These are phyloP conservation scores for Candida silvicultrix DNA, from an alignment of 805 yeast species.

Conservation along the genomic window DNA sequence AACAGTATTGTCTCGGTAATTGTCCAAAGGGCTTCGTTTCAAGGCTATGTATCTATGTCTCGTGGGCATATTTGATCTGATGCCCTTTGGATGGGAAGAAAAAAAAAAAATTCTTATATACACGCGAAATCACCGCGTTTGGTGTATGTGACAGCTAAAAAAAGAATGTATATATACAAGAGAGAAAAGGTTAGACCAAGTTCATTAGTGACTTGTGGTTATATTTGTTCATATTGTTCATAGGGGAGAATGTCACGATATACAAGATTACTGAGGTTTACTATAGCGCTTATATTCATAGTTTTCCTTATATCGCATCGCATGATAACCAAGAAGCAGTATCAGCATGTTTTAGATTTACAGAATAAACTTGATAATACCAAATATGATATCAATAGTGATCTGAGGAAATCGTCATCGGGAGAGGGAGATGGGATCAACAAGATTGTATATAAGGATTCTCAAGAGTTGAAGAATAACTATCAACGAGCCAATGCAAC, in stretches of 20 bases:
- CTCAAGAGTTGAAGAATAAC: constrained; percentile 31
- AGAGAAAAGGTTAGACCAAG: too few species aligned
- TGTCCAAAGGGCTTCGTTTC: too few species aligned
- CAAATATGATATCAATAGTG: constrained; percentile 11
- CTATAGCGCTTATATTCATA: constrained; percentile 7
- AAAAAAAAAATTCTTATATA: too few species aligned
- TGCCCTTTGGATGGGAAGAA: too few species aligned
- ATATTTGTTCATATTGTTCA: too few species aligned
- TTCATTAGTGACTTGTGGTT: too few species aligned
- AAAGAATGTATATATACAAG: too few species aligned
- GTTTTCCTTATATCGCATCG: constrained; percentile 14
- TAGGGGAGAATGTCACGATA: constrained; percentile 5
- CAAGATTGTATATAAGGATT: constrained; percentile 33
- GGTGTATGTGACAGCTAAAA: too few species aligned
- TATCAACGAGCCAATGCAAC: constrained; percentile 50
- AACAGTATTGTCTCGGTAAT: too few species aligned
- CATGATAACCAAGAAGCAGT: constrained; percentile 12
- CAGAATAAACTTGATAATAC: constrained; percentile 12
- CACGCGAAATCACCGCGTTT: too few species aligned
- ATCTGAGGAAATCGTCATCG: constrained; percentile 3
- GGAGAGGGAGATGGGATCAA: not conserved
- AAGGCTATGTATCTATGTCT: too few species aligned
- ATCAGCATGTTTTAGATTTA: constrained; percentile 12
- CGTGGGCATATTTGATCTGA: too few species aligned
- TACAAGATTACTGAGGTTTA: constrained; percentile 15